Percentiles rank a stretch among this genome's conserved stretches.
These are phyloP conservation scores for Acrocalymma vagum DNA, from an alignment of 2,329 filamentous ascomycete genomes.

Conservation along the genomic window DNA sequence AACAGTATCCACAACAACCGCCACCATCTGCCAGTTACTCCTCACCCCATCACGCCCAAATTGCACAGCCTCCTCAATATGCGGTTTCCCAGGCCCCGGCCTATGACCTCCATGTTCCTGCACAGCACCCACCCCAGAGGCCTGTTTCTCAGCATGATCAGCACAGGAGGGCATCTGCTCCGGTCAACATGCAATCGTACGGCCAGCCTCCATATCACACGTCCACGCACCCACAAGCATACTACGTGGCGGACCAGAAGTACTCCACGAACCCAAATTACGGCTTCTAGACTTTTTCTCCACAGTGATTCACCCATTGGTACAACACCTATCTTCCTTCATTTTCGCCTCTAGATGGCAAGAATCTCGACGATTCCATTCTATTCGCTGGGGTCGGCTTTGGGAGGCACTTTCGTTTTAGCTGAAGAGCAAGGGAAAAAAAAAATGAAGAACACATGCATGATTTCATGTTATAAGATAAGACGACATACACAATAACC, in stretches of 20 bases:
- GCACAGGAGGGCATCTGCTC: constrained; percentile 41
- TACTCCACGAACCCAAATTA: constrained; percentile 21
- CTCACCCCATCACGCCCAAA: constrained; percentile 32
- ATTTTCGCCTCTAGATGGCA: constrained; percentile 7
- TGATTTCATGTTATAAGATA: too few relatives aligned
- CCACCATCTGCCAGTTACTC: constrained; percentile 21
- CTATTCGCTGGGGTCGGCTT: too few relatives aligned
- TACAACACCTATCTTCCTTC: neutral
- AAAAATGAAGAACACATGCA: constrained; percentile 19
- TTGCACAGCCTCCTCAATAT: constrained; percentile 34
- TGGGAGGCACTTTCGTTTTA: too few relatives aligned
- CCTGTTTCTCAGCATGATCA: constrained; percentile 28
- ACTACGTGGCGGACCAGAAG: constrained; percentile 41
- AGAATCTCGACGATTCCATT: neutral
- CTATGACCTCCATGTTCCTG: constrained; percentile 32
- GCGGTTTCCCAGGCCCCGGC: constrained; percentile 28
- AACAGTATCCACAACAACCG: constrained; percentile 15
- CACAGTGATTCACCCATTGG: neutral
- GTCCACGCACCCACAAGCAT: constrained; percentile 32
- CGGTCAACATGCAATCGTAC: constrained; percentile 36
- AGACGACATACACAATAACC: too few relatives aligned
- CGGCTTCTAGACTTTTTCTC: constrained; percentile 12
- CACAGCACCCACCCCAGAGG: constrained; percentile 22
- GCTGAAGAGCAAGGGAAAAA: too few relatives aligned
- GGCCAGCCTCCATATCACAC: constrained; percentile 28